A percentile compares a stretch with the other conserved stretches of the same genome.
Evolutionary conservation across 805 yeast genomes (phyloP).

Genomic region (Lipomyces mesembrius): DNA sequence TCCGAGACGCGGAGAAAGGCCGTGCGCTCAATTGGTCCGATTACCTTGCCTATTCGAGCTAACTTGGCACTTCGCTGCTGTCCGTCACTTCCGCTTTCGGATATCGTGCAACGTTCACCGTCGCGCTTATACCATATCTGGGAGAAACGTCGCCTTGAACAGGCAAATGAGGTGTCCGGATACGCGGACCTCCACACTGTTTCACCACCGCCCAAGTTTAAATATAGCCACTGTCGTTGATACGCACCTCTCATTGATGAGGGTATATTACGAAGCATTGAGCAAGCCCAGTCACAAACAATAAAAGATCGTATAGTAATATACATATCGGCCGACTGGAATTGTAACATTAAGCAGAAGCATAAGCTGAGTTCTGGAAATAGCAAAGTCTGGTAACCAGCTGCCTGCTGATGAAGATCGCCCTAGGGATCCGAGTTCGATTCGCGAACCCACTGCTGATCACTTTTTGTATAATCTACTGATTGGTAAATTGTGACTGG

Average conservation of each 20-base stretch:
- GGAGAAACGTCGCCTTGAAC: background rate
- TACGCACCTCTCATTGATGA: no score
- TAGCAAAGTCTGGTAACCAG: no score
- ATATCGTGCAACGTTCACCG: background rate
- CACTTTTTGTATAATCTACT: no score
- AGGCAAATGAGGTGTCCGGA: background rate
- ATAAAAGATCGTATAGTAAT: no score
- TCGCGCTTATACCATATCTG: background rate
- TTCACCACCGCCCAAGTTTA: background rate
- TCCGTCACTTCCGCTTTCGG: background rate
- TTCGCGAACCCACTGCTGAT: no score
- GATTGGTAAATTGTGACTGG: no score
- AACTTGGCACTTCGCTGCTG: background rate
- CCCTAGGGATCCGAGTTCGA: no score
- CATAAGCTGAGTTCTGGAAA: no score
- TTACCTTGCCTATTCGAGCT: slow-evolving; percentile 1
- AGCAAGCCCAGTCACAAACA: no score
- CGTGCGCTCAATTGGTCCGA: background rate
- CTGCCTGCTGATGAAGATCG: no score
- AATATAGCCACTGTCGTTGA: background rate
- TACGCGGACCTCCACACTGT: background rate
- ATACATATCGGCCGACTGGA: background rate
- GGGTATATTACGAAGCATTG: no score
- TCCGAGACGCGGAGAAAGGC: no score
- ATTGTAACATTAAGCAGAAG: background rate